A percentile compares a stretch with the other conserved stretches of the same genome.
phyloP scores from a whole-genome alignment of 345 rosid genomes.

The Hypericum perforatum region DNA sequence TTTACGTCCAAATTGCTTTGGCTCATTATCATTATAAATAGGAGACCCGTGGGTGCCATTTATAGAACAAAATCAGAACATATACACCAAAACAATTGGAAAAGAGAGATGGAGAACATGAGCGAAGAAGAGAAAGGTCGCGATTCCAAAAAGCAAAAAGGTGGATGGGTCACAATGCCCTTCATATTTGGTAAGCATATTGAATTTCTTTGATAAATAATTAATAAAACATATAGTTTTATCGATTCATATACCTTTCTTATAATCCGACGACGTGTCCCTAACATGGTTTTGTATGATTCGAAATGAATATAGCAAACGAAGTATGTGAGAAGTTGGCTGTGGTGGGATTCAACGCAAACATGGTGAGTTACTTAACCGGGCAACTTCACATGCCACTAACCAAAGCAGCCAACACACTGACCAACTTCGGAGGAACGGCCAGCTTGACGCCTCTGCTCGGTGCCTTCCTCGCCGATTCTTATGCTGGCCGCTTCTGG shows the following conservation, averaged over 20 bases:
- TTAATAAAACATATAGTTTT: not conserved
- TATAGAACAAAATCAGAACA: too few relatives aligned
- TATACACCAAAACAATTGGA: too few relatives aligned
- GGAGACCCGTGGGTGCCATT: too few relatives aligned
- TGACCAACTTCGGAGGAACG: slow-evolving; percentile 82
- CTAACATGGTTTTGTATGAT: too few relatives aligned
- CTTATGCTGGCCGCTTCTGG: slow-evolving; percentile 88
- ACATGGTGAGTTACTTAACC: slow-evolving; percentile 87
- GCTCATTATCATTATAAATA: too few relatives aligned
- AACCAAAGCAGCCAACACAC: slow-evolving; percentile 86
- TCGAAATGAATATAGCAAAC: slow-evolving; percentile 35
- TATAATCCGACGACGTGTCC: too few relatives aligned
- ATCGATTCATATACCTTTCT: not conserved
- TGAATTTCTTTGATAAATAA: too few relatives aligned
- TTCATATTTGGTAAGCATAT: slow-evolving; percentile 24
- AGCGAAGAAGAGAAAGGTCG: too few relatives aligned
- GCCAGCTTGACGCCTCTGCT: slow-evolving; percentile 72
- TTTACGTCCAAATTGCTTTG: too few relatives aligned
- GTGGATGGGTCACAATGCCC: slow-evolving; percentile 27
- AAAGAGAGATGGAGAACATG: too few relatives aligned
- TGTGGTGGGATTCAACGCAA: slow-evolving; percentile 66
- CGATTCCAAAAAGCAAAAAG: slow-evolving; percentile 10
- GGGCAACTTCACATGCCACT: slow-evolving; percentile 74
- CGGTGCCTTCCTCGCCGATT: slow-evolving; percentile 81
- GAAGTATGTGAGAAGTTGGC: slow-evolving; percentile 89